Evolutionary conservation across 106 monocot genomes (phyloP).

Genomic region (Allium sativum): DNA sequence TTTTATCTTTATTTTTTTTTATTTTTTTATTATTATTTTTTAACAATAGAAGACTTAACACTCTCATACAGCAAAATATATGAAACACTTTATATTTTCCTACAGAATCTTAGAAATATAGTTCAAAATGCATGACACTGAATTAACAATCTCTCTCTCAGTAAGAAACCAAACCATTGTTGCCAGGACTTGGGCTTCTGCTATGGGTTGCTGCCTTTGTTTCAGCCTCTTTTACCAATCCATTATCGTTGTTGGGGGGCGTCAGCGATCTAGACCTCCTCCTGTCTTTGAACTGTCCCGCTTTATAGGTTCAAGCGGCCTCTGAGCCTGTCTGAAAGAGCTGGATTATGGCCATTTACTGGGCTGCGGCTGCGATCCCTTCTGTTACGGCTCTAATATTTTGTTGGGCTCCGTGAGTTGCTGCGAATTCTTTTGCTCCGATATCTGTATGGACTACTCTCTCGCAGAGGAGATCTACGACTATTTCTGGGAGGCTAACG

Average conservation of each 20-base stretch:
- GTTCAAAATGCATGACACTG: not conserved
- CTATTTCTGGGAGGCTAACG: slow-evolving; percentile 22
- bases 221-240: not conserved
- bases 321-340: slow-evolving; percentile 10
- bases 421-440: slow-evolving; percentile 18
- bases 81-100: not conserved
- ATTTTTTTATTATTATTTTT: too few relatives aligned
- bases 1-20: too few relatives aligned
- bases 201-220: not conserved
- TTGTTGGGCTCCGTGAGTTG: slow-evolving; percentile 23
- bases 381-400: slow-evolving; percentile 2
- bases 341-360: not conserved
- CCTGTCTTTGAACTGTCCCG: slow-evolving; percentile 1
- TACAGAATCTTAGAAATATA: not conserved
- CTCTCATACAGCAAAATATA: too few relatives aligned
- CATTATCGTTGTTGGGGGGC: slow-evolving; percentile 3
- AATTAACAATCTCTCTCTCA: slow-evolving; percentile 15
- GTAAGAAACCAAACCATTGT: slow-evolving; percentile 34
- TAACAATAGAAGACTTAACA: too few relatives aligned
- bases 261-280: slow-evolving; percentile 16
- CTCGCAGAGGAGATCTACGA: slow-evolving; percentile 10
- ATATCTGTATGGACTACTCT: slow-evolving; percentile 22
- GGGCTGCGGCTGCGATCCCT: slow-evolving; percentile 29
- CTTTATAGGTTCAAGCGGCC: slow-evolving; percentile 11
- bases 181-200: slow-evolving; percentile 20